phyloP scores from a whole-genome alignment of 257 asterid species.

The Parsonsia alboflavescens region DNA sequence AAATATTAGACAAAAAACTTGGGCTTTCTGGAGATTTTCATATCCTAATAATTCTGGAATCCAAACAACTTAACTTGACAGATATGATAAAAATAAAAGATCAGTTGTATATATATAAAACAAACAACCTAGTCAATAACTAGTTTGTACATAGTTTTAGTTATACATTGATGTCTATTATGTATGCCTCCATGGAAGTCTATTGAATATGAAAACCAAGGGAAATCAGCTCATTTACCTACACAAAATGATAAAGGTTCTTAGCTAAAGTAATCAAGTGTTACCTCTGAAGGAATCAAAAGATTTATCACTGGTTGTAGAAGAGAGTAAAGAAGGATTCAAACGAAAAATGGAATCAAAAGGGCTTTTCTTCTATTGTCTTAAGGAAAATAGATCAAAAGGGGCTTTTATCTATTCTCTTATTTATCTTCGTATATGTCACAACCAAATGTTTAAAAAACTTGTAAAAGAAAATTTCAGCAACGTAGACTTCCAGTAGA shows the following conservation, averaged over 20 bases:
- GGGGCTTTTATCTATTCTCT: not conserved
- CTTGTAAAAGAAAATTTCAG: not conserved
- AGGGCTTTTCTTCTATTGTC: not conserved
- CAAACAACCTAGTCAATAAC: not conserved
- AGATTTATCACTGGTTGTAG: no score
- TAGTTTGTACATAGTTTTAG: not conserved
- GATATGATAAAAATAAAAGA: not conserved
- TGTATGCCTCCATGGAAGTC: not conserved
- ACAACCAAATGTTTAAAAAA: not conserved
- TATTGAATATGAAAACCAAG: not conserved
- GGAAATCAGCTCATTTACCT: not conserved
- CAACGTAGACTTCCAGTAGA: not conserved
- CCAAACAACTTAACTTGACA: not conserved
- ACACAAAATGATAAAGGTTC: not conserved
- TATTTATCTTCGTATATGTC: not conserved
- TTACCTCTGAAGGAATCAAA: not conserved
- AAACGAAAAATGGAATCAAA: no score
- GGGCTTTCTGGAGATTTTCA: not conserved
- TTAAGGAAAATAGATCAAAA: no score
- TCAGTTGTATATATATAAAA: not conserved
- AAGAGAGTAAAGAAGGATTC: not conserved
- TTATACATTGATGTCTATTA: not conserved
- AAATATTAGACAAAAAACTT: not conserved
- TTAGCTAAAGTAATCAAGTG: not conserved
- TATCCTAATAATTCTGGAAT: not conserved